Percentiles rank a stretch among this genome's conserved stretches.
Conservation (phyloP, 768 basidiomycete species). For the Piloderma croceum region DNA sequence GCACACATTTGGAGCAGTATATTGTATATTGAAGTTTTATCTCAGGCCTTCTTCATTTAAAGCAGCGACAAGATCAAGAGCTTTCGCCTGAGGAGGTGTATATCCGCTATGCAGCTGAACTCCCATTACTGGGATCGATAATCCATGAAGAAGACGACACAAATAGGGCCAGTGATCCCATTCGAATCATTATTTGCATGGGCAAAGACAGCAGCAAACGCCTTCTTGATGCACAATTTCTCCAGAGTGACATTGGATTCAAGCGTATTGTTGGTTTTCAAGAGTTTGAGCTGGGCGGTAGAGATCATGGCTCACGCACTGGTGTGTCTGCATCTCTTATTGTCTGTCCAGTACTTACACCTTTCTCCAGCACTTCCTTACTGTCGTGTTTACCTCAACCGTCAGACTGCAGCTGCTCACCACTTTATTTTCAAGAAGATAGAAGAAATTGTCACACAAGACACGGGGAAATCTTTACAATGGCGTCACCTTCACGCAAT, state of each 20-base stretch:
- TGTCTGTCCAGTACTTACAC: conserved; percentile 2
- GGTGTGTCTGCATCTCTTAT: conserved; percentile 11
- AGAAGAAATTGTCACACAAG: conserved; percentile 15
- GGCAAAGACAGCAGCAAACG: conserved; percentile 12
- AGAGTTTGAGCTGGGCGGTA: conserved; percentile 22
- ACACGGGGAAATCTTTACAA: conserved; percentile 14
- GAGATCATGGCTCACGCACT: conserved; percentile 14
- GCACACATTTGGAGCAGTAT: background rate
- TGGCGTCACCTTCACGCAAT: conserved; percentile 21
- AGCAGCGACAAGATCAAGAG: conserved; percentile 8
- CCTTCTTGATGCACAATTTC: conserved; percentile 12
- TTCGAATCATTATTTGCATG: conserved; percentile 24
- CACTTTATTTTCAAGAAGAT: conserved; percentile 15
- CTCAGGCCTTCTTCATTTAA: conserved; percentile 11
- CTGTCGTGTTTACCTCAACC: conserved; percentile 15
- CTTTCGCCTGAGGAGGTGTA: conserved; percentile 13
- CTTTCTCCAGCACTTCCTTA: conserved; percentile 15
- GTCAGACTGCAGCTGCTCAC: conserved; percentile 18
- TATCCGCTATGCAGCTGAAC: conserved; percentile 5
- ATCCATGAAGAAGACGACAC: background rate
- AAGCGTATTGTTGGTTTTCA: conserved; percentile 21
- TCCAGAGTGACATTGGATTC: conserved; percentile 26
- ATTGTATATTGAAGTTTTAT: background rate
- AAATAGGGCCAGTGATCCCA: background rate
- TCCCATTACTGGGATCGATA: background rate